These are phyloP conservation scores for Fusarium transvaalense DNA, from an alignment of 2,329 filamentous ascomycete genomes.

Conservation along the genomic window DNA sequence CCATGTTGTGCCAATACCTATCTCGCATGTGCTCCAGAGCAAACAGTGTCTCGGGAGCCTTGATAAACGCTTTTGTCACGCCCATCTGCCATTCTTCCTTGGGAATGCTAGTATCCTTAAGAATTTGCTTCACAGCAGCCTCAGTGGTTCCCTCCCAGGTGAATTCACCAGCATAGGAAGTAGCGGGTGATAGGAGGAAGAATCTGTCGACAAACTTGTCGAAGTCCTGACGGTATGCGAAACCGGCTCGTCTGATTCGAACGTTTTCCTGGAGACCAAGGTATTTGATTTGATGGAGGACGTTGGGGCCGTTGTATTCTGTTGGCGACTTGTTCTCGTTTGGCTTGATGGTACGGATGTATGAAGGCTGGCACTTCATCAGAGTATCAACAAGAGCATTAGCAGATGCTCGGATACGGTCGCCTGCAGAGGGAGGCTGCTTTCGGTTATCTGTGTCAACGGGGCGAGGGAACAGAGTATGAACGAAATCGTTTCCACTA, in stretches of 20 bases:
- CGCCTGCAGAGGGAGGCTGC: slow-evolving; percentile 92
- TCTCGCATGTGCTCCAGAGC: slow-evolving; percentile 98
- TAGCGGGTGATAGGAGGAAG: slow-evolving; percentile 93
- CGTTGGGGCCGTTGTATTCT: slow-evolving; percentile 92
- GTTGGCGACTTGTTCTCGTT: slow-evolving; percentile 98
- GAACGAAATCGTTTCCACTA: slow-evolving; percentile 87
- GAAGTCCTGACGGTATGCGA: slow-evolving; percentile 96
- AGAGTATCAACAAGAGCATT: slow-evolving; percentile 94
- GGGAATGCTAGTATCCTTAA: slow-evolving; percentile 96
- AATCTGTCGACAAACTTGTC: slow-evolving; percentile 99
- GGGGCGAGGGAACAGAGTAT: slow-evolving; percentile 89
- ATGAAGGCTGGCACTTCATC: slow-evolving; percentile 97
- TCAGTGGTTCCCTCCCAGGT: slow-evolving; percentile 93
- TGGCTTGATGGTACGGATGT: slow-evolving; percentile 98
- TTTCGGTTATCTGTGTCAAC: slow-evolving; percentile 97
- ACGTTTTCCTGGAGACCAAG: slow-evolving; percentile 99
- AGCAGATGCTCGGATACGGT: slow-evolving; percentile 94
- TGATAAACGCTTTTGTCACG: slow-evolving; percentile 97
- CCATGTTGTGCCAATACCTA: slow-evolving; percentile 99
- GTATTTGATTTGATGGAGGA: slow-evolving; percentile 98
- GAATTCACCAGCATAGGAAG: slow-evolving; percentile 96
- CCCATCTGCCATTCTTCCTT: slow-evolving; percentile 97
- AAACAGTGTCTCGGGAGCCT: slow-evolving; percentile 96
- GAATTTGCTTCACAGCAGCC: slow-evolving; percentile 88
- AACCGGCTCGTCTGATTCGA: slow-evolving; percentile 93